Conservation (phyloP, 2,329 filamentous ascomycete genomes). For the Ophiostoma ulmi region DNA sequence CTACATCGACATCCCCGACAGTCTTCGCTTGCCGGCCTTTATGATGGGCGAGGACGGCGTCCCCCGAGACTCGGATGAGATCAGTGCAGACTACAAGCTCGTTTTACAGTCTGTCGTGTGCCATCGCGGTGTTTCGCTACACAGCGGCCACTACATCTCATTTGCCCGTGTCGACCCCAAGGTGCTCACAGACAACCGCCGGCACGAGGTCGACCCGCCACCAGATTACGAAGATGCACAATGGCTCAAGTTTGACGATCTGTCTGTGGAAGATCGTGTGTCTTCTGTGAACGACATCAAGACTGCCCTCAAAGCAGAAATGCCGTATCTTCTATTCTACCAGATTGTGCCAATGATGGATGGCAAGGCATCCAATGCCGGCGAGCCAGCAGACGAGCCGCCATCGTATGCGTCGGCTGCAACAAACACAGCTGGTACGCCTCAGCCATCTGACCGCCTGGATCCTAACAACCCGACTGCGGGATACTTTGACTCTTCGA, state of each 20-base stretch:
- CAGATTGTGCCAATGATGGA: slow-evolving; percentile 84
- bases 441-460: slow-evolving; percentile 26
- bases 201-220: slow-evolving; percentile 51
- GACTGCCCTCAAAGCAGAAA: slow-evolving; percentile 67
- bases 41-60: slow-evolving; percentile 70
- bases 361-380: slow-evolving; percentile 47
- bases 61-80: slow-evolving; percentile 53
- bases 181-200: slow-evolving; percentile 55
- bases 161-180: slow-evolving; percentile 70
- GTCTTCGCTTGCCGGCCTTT: slow-evolving; percentile 80
- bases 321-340: slow-evolving; percentile 92
- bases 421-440: slow-evolving; percentile 40
- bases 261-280: slow-evolving; percentile 64
- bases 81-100: slow-evolving; percentile 88
- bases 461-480: slow-evolving; percentile 30
- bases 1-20: slow-evolving; percentile 80
- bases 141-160: slow-evolving; percentile 87
- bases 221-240: slow-evolving; percentile 65
- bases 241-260: slow-evolving; percentile 91
- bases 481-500: slow-evolving; percentile 44
- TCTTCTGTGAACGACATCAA: slow-evolving; percentile 71
- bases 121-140: slow-evolving; percentile 77
- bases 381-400: slow-evolving; percentile 46
- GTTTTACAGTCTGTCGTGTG: slow-evolving; percentile 88
- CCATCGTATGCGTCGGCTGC: slow-evolving; percentile 56